A percentile compares a stretch with the other conserved stretches of the same genome.
Evolutionary conservation across 1,284 basidiomycete genomes (phyloP).

Genomic region (Leccinum pachyderme): DNA sequence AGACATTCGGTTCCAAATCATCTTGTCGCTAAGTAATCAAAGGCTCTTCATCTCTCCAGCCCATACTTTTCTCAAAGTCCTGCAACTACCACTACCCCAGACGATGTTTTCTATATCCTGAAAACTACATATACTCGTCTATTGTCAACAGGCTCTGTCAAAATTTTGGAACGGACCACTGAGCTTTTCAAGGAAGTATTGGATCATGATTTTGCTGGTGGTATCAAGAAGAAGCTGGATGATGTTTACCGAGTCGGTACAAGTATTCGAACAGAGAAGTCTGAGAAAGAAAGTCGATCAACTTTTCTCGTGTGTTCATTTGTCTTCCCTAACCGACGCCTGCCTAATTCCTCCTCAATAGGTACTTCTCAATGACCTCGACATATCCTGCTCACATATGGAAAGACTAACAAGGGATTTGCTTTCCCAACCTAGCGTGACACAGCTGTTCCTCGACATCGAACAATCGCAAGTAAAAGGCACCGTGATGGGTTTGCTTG

Average conservation of each 20-base stretch:
- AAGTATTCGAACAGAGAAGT: constrained; percentile 61
- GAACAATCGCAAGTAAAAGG: constrained; percentile 53
- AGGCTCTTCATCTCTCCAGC: constrained; percentile 72
- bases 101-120: constrained; percentile 93
- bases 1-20: not conserved
- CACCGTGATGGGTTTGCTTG: constrained; percentile 49
- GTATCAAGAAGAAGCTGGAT: constrained; percentile 82
- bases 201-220: constrained; percentile 76
- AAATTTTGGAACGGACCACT: constrained; percentile 57
- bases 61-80: constrained; percentile 67
- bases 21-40: constrained; percentile 5
- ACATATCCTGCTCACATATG: constrained; percentile 83
- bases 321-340: constrained; percentile 1
- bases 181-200: constrained; percentile 69
- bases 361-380: constrained; percentile 88
- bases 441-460: constrained; percentile 66
- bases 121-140: constrained; percentile 79
- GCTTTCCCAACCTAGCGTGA: constrained; percentile 51
- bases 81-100: constrained; percentile 72
- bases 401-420: constrained; percentile 78
- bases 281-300: constrained; percentile 74
- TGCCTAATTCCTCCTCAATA: constrained; percentile 34
- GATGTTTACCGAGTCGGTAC: constrained; percentile 71
- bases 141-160: constrained; percentile 68
- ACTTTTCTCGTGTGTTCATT: constrained; percentile 72